Percentiles rank a stretch among this genome's conserved stretches.
Conservation (phyloP, 441 rosid species). For the Aleurites moluccanus region DNA sequence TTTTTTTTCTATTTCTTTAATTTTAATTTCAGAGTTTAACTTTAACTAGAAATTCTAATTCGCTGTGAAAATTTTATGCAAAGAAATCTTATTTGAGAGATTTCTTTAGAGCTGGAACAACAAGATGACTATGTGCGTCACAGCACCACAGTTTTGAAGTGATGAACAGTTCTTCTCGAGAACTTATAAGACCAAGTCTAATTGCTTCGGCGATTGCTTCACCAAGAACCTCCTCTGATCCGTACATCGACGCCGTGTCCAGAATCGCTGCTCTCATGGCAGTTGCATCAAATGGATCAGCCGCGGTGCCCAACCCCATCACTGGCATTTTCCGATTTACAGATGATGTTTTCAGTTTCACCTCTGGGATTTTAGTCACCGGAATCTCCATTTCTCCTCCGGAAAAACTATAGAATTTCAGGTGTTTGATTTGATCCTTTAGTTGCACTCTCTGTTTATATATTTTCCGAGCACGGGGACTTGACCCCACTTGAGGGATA, state of each 20-base stretch:
- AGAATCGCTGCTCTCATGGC: slow-evolving; percentile 20
- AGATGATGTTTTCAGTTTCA: slow-evolving; percentile 22
- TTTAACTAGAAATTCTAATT: too few relatives aligned
- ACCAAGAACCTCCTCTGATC: slow-evolving; percentile 35
- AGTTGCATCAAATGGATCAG: slow-evolving; percentile 9
- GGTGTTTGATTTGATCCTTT: too few relatives aligned
- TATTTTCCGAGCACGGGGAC: too few relatives aligned
- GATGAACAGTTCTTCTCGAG: slow-evolving; percentile 37
- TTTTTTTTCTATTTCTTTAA: too few relatives aligned
- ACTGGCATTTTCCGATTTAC: slow-evolving; percentile 33
- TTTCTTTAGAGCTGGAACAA: slow-evolving; percentile 29
- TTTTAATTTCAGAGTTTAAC: too few relatives aligned
- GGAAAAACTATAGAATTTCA: too few relatives aligned
- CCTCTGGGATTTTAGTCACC: slow-evolving; percentile 9
- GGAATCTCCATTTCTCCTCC: background rate
- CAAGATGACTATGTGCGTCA: slow-evolving; percentile 36
- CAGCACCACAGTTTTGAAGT: slow-evolving; percentile 33
- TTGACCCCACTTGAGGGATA: too few relatives aligned
- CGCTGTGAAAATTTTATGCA: too few relatives aligned
- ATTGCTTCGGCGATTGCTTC: slow-evolving; percentile 37
- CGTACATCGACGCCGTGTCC: slow-evolving; percentile 34
- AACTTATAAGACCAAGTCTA: slow-evolving; percentile 20
- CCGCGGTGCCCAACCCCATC: slow-evolving; percentile 32
- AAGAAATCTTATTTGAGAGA: slow-evolving; percentile 24
- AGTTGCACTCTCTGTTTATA: too few relatives aligned